phyloP scores from a whole-genome alignment of 345 rosid genomes.

The Heritiera littoralis region DNA sequence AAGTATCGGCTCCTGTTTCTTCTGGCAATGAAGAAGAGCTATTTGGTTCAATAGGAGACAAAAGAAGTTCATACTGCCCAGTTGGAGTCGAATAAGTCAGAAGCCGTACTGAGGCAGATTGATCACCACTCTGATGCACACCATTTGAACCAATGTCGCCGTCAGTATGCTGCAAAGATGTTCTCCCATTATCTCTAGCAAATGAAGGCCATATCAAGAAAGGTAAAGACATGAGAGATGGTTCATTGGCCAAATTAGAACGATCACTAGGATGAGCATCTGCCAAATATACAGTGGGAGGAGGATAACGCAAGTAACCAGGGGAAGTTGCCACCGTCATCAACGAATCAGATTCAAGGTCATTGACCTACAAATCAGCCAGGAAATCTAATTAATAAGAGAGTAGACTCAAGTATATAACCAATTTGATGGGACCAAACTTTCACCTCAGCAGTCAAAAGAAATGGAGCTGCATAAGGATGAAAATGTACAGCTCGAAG shows the following conservation, averaged over 20 bases:
- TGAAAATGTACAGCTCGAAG: slow-evolving; percentile 83
- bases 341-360: slow-evolving; percentile 69
- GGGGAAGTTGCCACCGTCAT: slow-evolving; percentile 68
- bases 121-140: slow-evolving; percentile 45
- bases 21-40: slow-evolving; percentile 38
- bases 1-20: slow-evolving; percentile 36
- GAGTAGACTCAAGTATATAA: slow-evolving; percentile 21
- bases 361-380: slow-evolving; percentile 68
- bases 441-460: slow-evolving; percentile 77
- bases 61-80: slow-evolving; percentile 50
- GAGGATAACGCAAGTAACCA: slow-evolving; percentile 65
- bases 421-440: slow-evolving; percentile 23
- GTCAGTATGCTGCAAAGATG: slow-evolving; percentile 42
- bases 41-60: slow-evolving; percentile 58
- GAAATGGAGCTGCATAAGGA: slow-evolving; percentile 70
- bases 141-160: slow-evolving; percentile 39
- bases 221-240: slow-evolving; percentile 55
- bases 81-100: slow-evolving; percentile 49
- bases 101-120: slow-evolving; percentile 51
- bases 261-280: slow-evolving; percentile 48
- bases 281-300: slow-evolving; percentile 59
- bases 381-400: slow-evolving; percentile 26
- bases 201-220: slow-evolving; percentile 51
- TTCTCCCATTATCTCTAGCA: slow-evolving; percentile 46
- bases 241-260: slow-evolving; percentile 53